phyloP scores from a whole-genome alignment of 495 filamentous ascomycete genomes.

The Penicillium atrosanguineum region DNA sequence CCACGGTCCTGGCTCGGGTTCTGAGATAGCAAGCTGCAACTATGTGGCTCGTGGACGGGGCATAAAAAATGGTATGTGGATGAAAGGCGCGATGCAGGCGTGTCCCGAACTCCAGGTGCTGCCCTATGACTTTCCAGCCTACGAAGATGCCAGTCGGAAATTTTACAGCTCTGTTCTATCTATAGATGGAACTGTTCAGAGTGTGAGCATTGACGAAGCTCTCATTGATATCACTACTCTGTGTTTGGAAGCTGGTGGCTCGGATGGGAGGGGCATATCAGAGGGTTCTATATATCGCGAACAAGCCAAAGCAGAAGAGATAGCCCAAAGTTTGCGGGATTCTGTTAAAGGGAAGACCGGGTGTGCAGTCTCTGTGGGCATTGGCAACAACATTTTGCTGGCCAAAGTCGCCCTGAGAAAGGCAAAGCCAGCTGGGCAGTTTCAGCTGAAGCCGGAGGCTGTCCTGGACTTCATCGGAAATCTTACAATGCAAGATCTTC shows the following conservation, averaged over 20 bases:
- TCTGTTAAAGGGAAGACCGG: conserved; percentile 69
- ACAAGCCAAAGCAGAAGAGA: conserved; percentile 73
- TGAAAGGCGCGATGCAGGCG: conserved; percentile 79
- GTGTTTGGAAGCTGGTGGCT: conserved; percentile 64
- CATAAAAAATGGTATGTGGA: conserved; percentile 98
- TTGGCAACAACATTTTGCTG: conserved; percentile 84
- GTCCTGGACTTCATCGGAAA: conserved; percentile 71
- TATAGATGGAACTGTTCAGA: conserved; percentile 81
- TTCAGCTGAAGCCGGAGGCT: conserved; percentile 77
- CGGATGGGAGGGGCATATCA: conserved; percentile 61
- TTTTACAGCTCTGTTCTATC: conserved; percentile 86
- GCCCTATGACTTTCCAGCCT: conserved; percentile 90
- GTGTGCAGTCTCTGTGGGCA: conserved; percentile 91
- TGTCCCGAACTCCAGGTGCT: conserved; percentile 84
- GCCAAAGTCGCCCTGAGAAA: conserved; percentile 88
- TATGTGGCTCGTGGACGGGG: conserved; percentile 84
- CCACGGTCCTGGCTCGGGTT: conserved; percentile 74
- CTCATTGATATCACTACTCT: conserved; percentile 72
- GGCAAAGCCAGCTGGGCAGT: conserved; percentile 93
- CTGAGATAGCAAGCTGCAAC: conserved; percentile 96
- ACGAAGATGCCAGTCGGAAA: conserved; percentile 83
- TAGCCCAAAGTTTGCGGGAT: conserved; percentile 65
- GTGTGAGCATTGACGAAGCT: conserved; percentile 94
- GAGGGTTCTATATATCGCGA: conserved; percentile 79
- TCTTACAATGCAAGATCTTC: conserved; percentile 74